A percentile compares a stretch with the other conserved stretches of the same genome.
These are phyloP conservation scores for Eucalyptus pumila DNA, from an alignment of 345 rosid species.

Conservation along the genomic window DNA sequence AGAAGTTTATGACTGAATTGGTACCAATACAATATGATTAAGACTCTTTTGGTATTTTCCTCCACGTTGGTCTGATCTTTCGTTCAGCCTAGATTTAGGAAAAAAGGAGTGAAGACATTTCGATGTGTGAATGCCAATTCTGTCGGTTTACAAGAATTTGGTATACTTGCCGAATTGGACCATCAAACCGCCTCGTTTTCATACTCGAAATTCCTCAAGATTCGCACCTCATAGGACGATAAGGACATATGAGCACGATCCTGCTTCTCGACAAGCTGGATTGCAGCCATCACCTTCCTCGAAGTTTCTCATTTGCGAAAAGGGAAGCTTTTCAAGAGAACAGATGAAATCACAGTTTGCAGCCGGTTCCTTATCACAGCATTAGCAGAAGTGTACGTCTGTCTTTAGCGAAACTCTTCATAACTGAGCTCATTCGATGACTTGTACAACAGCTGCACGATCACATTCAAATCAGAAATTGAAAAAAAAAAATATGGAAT, in stretches of 20 bases:
- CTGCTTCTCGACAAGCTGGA: not conserved
- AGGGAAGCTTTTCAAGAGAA: not conserved
- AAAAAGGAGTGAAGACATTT: not conserved
- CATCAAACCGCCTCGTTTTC: not conserved
- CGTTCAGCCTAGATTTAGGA: not conserved
- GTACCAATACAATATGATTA: rapidly evolving
- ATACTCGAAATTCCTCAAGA: not conserved
- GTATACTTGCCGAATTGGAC: not conserved
- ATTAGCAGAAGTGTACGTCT: not conserved
- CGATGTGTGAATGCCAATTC: not conserved
- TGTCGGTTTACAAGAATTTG: not conserved
- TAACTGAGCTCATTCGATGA: not conserved
- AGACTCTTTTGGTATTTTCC: not conserved
- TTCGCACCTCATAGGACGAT: not conserved
- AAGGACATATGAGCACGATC: not conserved
- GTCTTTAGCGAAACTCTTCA: not conserved
- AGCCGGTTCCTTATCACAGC: not conserved
- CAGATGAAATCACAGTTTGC: not conserved
- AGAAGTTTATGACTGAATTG: too few species aligned
- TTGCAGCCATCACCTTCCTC: not conserved
- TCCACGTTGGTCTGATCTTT: not conserved
- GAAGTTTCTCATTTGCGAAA: not conserved
- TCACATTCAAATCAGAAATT: not conserved
- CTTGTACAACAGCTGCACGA: not conserved
- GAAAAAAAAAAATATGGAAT: not conserved